Percentiles rank a stretch among this genome's conserved stretches.
Conservation (phyloP, 805 yeast species). For the Candida tallmaniae region DNA sequence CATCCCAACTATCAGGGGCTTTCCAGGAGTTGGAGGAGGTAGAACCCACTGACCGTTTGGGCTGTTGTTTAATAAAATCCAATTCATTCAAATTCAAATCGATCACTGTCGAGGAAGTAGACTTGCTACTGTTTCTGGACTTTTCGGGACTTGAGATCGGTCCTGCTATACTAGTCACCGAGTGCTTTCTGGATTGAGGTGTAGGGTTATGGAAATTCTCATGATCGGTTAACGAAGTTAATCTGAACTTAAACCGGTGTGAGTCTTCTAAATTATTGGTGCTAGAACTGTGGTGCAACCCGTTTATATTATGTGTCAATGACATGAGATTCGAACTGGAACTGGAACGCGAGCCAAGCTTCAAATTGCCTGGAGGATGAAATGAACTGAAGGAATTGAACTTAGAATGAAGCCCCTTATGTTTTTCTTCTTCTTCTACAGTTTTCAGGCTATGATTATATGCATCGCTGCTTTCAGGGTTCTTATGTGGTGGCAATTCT, state of each 20-base stretch:
- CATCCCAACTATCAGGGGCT: slow-evolving; percentile 50
- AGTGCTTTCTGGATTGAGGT: slow-evolving; percentile 1
- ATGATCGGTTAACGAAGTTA: slow-evolving; percentile 24
- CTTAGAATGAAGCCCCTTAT: not conserved
- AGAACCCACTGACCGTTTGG: not conserved
- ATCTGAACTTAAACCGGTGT: slow-evolving; percentile 30
- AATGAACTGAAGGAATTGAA: not conserved
- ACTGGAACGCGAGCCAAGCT: not conserved
- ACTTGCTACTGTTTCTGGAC: slow-evolving; percentile 5
- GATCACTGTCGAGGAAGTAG: slow-evolving; percentile 4
- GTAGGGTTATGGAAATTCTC: not conserved
- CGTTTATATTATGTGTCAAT: not conserved
- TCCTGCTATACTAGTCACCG: slow-evolving; percentile 1
- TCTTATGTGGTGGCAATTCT: not conserved
- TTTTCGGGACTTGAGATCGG: slow-evolving; percentile 4
- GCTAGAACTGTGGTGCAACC: not conserved
- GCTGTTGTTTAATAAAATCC: slow-evolving; percentile 9
- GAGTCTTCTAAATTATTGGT: not conserved
- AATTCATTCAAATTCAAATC: slow-evolving; percentile 9
- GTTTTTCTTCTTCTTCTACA: too few relatives aligned
- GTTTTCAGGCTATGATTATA: too few relatives aligned
- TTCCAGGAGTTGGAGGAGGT: slow-evolving; percentile 25
- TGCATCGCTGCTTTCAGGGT: not conserved
- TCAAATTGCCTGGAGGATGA: too few relatives aligned
- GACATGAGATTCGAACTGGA: not conserved